Evolutionary conservation across 352 stramenopile genomes (phyloP).

Genomic region (Phytophthora meadii): DNA sequence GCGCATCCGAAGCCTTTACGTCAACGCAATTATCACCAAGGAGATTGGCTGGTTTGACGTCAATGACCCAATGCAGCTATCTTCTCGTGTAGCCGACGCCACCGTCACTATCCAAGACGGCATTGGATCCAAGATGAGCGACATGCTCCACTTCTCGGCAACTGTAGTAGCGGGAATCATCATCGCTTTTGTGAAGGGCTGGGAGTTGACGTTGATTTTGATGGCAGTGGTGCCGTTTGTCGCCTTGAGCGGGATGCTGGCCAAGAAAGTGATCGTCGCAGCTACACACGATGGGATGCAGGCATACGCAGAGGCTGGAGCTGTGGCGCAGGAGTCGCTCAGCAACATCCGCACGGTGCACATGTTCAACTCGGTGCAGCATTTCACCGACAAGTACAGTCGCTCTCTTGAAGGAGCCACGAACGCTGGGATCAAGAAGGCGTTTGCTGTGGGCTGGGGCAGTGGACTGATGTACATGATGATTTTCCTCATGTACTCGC

Average conservation of each 20-base stretch:
- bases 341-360: slow-evolving; percentile 67
- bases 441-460: slow-evolving; percentile 42
- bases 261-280: slow-evolving; percentile 33
- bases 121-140: slow-evolving; percentile 53
- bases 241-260: slow-evolving; percentile 24
- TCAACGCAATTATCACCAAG: slow-evolving; percentile 45
- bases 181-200: slow-evolving; percentile 57
- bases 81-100: slow-evolving; percentile 41
- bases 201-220: slow-evolving; percentile 63
- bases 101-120: slow-evolving; percentile 52
- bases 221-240: slow-evolving; percentile 57
- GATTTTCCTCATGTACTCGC: slow-evolving; percentile 53
- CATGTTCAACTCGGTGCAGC: slow-evolving; percentile 55
- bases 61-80: slow-evolving; percentile 53
- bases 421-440: slow-evolving; percentile 46
- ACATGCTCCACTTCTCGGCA: slow-evolving; percentile 41
- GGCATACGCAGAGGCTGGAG: slow-evolving; percentile 45
- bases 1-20: slow-evolving; percentile 47
- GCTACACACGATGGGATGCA: slow-evolving; percentile 32
- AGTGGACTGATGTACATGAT: slow-evolving; percentile 51
- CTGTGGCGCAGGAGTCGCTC: slow-evolving; percentile 55
- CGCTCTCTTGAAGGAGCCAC: slow-evolving; percentile 33
- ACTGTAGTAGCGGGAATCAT: slow-evolving; percentile 49
- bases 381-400: slow-evolving; percentile 51
- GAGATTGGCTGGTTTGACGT: slow-evolving; percentile 66